Base-by-base conservation (phyloP, 2,329 filamentous ascomycete species). In the Trichoderma sp. region DNA sequence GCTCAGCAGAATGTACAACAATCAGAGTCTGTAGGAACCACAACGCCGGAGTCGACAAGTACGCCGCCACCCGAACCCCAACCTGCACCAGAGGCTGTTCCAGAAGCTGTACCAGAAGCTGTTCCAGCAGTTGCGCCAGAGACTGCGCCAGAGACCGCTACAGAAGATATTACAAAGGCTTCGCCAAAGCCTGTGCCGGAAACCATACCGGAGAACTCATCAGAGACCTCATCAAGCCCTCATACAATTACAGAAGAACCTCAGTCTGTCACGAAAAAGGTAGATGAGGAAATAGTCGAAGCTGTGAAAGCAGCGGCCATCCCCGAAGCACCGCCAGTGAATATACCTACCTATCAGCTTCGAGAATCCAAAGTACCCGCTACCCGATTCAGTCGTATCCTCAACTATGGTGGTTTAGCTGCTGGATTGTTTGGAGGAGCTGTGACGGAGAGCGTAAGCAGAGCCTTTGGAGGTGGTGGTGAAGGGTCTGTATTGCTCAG, bases 341-440 rank as follows among this genome's bases (percentile, higher is more conserved):
- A 68, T 32, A 72, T 78, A 32, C 74, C 78, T 66, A 72, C 77
- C 36, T 94, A 97, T 78, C 86, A 92, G 73, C 90, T 99, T 79
- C 88, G 92, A 70, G 95, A 98, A 78, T 99, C 96, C 11, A 91
- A 90, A 74, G 95, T 99, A 0, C 96, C 96, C 1, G 93, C 96
- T 0, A 94, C 94, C 8, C 90, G 96, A 4, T 82, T 99, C 66
- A 92, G 95, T 57, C 88, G 96, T 70, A 84, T 99, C 28, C 98
- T 95, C 93, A 97, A 99, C 81, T 99, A 98, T 79, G 89, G 94
- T 70, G 94, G 96, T 0, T 87, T 99, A 6, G 96, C 94, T 30
- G 95, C 94, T 1, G 97, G 95, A 61, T 97, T 99, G 95, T 90
- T 97, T 8, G 93, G 97, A 76, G 96, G 96, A 1, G 95, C 95